Conservation (phyloP, 2,329 filamentous ascomycete genomes). For the Cordyceps javanica region DNA sequence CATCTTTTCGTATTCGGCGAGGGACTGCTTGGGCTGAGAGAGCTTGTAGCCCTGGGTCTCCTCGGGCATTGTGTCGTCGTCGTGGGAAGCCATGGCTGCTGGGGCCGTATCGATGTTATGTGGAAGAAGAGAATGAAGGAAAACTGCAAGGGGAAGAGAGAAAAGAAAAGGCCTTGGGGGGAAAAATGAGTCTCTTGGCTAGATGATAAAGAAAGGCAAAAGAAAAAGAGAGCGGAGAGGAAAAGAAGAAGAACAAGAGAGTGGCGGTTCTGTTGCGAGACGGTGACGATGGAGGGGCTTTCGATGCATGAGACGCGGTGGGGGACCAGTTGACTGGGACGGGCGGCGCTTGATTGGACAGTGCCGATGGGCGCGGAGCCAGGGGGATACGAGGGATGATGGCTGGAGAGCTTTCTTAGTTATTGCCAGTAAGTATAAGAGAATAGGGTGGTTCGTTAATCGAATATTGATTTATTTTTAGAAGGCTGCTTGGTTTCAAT, state of each 20-base stretch:
- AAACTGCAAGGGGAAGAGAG: no score
- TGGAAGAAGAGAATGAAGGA: not conserved
- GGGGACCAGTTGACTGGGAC: not conserved
- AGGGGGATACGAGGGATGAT: not conserved
- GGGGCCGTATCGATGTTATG: slow-evolving; percentile 21
- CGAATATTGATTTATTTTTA: not conserved
- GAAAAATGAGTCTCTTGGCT: not conserved
- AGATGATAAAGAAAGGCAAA: not conserved
- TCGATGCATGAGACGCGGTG: slow-evolving; percentile 11
- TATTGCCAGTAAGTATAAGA: not conserved
- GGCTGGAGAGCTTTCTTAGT: not conserved
- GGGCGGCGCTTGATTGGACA: slow-evolving; percentile 11
- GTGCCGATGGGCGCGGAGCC: not conserved
- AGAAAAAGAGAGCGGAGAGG: no score
- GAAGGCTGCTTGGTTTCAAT: not conserved
- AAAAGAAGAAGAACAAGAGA: slow-evolving; percentile 11
- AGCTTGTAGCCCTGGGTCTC: slow-evolving; percentile 96
- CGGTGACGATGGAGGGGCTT: slow-evolving; percentile 30
- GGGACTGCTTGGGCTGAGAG: slow-evolving; percentile 90
- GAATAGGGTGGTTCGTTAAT: not conserved
- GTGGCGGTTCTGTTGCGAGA: slow-evolving; percentile 18
- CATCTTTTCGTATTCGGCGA: slow-evolving; percentile 90
- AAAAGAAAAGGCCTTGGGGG: not conserved
- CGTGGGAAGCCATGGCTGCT: slow-evolving; percentile 56
- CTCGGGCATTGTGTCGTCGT: slow-evolving; percentile 80